Evolutionary conservation across 1,284 basidiomycete genomes (phyloP).

Genomic region (Albatrellus sp.): DNA sequence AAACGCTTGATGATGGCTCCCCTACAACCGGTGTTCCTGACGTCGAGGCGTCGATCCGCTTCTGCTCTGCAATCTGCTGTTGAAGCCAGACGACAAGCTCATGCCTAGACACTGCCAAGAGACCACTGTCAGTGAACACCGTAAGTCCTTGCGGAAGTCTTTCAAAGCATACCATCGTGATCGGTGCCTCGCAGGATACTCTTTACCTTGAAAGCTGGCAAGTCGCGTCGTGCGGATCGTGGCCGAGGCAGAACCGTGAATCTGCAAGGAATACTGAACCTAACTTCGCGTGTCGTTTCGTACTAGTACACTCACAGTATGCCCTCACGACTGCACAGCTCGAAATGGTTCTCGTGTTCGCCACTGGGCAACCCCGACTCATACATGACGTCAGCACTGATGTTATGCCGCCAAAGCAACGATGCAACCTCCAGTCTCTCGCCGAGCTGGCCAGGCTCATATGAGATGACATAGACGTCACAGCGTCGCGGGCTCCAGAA

Average conservation of each 20-base stretch:
- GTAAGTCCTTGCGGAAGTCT: not conserved
- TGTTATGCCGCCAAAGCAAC: conserved; percentile 70
- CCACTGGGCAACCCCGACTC: conserved; percentile 50
- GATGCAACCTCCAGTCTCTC: conserved; percentile 71
- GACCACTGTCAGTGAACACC: not conserved
- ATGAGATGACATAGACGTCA: conserved; percentile 76
- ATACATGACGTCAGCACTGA: conserved; percentile 83
- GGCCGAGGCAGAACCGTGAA: conserved; percentile 63
- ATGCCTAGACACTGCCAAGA: conserved; percentile 42
- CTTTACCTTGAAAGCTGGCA: conserved; percentile 68
- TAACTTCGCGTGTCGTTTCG: not conserved
- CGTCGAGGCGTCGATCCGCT: conserved; percentile 52
- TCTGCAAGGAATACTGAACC: conserved; percentile 22
- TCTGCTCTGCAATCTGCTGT: conserved; percentile 66
- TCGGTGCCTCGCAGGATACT: conserved; percentile 67
- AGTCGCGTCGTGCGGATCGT: conserved; percentile 41
- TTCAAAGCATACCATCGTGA: conserved; percentile 41
- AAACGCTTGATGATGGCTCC: conserved; percentile 20
- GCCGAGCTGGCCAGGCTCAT: conserved; percentile 61
- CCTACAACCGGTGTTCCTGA: conserved; percentile 37
- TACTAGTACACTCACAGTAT: conserved; percentile 46
- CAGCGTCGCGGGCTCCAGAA: conserved; percentile 80
- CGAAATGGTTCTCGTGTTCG: conserved; percentile 52
- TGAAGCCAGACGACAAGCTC: conserved; percentile 65
- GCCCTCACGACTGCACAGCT: conserved; percentile 61